These are phyloP conservation scores for Brassica napus DNA, from an alignment of 345 rosid genomes.

Conservation along the genomic window DNA sequence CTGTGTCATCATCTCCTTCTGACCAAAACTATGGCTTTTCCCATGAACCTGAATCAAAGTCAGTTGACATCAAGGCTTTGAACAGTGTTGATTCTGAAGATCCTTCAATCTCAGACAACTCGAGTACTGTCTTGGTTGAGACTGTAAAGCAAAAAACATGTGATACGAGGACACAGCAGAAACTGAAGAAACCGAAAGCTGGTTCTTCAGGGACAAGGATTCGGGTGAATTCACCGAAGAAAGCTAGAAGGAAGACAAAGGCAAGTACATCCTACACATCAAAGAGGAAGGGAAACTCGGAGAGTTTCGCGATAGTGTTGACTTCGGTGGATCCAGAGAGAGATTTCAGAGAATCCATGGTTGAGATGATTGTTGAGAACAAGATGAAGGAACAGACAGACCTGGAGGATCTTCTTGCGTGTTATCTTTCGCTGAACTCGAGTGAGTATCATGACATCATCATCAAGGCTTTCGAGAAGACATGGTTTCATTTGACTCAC, in stretches of 20 bases:
- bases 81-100: conserved; percentile 36
- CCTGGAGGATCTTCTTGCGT: conserved; percentile 81
- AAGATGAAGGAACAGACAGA: conserved; percentile 58
- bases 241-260: conserved; percentile 46
- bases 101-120: conserved; percentile 7
- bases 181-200: conserved; percentile 30
- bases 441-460: conserved; percentile 63
- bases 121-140: conserved; percentile 38
- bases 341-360: conserved; percentile 87
- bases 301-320: conserved; percentile 61
- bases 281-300: conserved; percentile 34
- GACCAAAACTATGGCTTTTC: too few species aligned
- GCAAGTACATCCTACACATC: conserved; percentile 7
- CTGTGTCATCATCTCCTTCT: conserved; percentile 35
- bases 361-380: conserved; percentile 83
- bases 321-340: conserved; percentile 69
- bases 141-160: conserved; percentile 36
- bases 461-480: conserved; percentile 73
- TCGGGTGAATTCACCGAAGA: conserved; percentile 55
- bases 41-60: too few species aligned
- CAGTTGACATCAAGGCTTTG: too few species aligned
- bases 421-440: conserved; percentile 73
- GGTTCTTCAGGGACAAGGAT: conserved; percentile 48
- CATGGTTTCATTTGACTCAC: conserved; percentile 53
- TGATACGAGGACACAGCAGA: conserved; percentile 29